Evolutionary conservation across 1,139 yeast genomes (phyloP), one percentile per base, ranked within the genome.

Genomic region (Meyerozyma smithsonii): DNA sequence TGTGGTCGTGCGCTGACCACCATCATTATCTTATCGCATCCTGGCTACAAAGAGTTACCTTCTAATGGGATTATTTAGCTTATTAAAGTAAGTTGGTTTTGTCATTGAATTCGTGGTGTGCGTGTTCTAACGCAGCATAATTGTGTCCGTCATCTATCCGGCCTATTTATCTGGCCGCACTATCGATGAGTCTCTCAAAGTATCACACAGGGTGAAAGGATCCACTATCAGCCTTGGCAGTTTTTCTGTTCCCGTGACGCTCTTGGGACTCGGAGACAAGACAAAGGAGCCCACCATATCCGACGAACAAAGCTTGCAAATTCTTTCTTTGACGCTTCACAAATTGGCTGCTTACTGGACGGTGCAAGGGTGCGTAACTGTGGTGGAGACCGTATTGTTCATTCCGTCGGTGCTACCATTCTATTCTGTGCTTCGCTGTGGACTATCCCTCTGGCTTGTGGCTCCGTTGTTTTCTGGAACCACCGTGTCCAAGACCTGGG

Each of bases 331-430:
- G 17, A 56, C 68, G 11, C 55, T 76, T 32, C 77, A 77, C 40
- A 77, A 79, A 51, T 77, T 84, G 79, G 56, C 76, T 25, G 63
- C 74, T 15, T 81, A 78, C 51, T 81, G 87, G 87, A 59, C 77
- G 14, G 71, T 77, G 1, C 57, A 64, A 36, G 66, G 75, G 1
- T 45, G 66, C 6, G 51, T 66, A 25, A 59, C 57, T n/a, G 51
- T 57, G 16, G 49, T 56, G 12, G 77, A 65, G 47, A 47, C 56
- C 40, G 39, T 66, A 20, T 51, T 69, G 20, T 52, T 64, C 28
- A 55, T 74, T 23, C 42, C 66, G 16, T 50, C 59, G 33, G 45
- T 69, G 19, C 37, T 79, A 17, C 87, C 87, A 1, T 70, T 79
- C 36, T 75, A 69, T 49, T 54, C 70, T 2, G 44, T 77, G 11